These are phyloP conservation scores for Gastrodia elata DNA, from an alignment of 106 monocot genomes.

Conservation along the genomic window DNA sequence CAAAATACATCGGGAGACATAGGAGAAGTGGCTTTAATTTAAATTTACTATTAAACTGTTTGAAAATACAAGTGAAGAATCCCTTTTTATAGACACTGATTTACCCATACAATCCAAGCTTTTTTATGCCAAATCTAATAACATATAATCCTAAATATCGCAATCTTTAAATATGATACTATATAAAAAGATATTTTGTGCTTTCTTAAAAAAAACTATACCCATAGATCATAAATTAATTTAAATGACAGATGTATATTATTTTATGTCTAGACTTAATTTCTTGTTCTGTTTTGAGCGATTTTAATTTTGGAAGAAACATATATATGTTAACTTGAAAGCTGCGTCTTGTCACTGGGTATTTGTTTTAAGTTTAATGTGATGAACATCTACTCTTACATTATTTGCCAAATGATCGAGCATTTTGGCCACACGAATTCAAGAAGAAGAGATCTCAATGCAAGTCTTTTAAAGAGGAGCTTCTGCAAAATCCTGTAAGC, in stretches of 20 bases:
- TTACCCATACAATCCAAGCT: neutral
- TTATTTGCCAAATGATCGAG: constrained; percentile 75
- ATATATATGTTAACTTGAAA: neutral
- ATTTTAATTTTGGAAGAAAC: neutral
- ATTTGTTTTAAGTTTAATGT: constrained; percentile 17
- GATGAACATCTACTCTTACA: constrained; percentile 67
- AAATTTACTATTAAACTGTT: neutral
- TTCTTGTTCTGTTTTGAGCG: neutral
- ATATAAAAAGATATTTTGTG: neutral
- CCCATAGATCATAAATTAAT: neutral
- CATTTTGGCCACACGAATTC: constrained; percentile 73
- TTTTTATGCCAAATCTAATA: neutral
- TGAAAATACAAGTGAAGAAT: neutral
- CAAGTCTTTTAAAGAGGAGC: constrained; percentile 78
- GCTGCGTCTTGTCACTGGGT: neutral
- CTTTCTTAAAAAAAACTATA: neutral
- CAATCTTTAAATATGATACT: neutral
- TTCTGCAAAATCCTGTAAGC: constrained; percentile 89
- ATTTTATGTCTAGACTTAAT: neutral
- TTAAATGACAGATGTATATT: neutral
- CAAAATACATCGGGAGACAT: neutral
- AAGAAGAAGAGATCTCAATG: constrained; percentile 84
- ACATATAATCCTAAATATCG: neutral
- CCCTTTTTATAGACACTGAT: neutral
- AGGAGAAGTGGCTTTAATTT: neutral